These are phyloP conservation scores for Hanseniaspora mollemarum DNA, from an alignment of 805 yeast species.

Conservation along the genomic window DNA sequence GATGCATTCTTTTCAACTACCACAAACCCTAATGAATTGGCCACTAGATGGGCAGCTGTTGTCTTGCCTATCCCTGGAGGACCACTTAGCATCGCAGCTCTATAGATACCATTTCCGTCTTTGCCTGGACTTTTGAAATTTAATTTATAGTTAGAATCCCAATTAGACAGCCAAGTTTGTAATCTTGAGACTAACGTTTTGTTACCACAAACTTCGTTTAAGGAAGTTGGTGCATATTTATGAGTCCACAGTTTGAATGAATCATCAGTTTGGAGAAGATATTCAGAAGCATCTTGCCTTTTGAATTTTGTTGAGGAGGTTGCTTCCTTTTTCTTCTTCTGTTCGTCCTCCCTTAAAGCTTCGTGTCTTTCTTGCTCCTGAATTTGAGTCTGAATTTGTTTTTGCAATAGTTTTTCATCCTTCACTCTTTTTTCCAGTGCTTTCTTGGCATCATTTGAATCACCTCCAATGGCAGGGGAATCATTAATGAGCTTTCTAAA, in stretches of 20 bases:
- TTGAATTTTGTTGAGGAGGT: not conserved
- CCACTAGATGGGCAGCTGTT: constrained; percentile 67
- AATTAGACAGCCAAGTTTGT: constrained; percentile 60
- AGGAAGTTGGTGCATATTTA: constrained; percentile 72
- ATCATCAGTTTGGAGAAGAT: constrained; percentile 30
- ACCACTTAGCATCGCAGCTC: constrained; percentile 80
- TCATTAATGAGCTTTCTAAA: constrained; percentile 57
- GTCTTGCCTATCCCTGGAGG: constrained; percentile 85
- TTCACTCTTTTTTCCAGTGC: constrained; percentile 58
- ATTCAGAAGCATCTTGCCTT: constrained; percentile 33
- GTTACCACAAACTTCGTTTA: constrained; percentile 82
- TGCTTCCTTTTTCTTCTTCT: constrained; percentile 15
- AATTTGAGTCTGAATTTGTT: constrained; percentile 22
- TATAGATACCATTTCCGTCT: constrained; percentile 56
- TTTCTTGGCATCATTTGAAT: constrained; percentile 62
- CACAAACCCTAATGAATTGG: constrained; percentile 59
- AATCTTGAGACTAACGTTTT: constrained; percentile 60
- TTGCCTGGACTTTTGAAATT: constrained; percentile 48
- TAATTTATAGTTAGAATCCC: constrained; percentile 50
- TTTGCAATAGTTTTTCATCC: constrained; percentile 46
- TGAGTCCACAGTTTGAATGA: constrained; percentile 55
- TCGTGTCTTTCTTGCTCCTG: constrained; percentile 19
- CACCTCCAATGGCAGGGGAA: constrained; percentile 91
- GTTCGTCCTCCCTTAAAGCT: constrained; percentile 11
- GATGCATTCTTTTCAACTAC: constrained; percentile 71